Conservation (phyloP, 148 eudicot species). For the Silene uniflora region DNA sequence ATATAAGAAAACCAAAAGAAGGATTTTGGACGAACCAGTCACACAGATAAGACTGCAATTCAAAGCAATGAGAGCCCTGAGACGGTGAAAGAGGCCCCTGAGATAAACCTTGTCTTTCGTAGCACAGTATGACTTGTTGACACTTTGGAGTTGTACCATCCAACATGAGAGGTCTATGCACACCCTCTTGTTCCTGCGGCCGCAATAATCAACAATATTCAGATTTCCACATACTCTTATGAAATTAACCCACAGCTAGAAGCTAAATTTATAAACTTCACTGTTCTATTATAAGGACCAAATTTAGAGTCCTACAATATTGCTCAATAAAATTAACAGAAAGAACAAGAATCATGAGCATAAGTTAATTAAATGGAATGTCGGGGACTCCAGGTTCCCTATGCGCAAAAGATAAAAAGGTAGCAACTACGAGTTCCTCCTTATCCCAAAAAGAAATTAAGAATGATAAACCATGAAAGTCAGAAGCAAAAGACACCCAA, state of each 20-base stretch:
- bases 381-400: too few species aligned
- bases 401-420: too few species aligned
- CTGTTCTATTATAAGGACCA: neutral
- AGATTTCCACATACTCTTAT: neutral
- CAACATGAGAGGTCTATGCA: slow-evolving; percentile 94
- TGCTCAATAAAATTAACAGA: neutral
- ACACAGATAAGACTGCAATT: slow-evolving; percentile 86
- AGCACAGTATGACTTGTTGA: slow-evolving; percentile 61
- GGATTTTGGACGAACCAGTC: slow-evolving; percentile 43
- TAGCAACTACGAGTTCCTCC: too few species aligned
- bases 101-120: slow-evolving; percentile 76
- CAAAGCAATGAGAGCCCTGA: slow-evolving; percentile 87
- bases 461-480: too few species aligned
- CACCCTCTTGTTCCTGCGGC: slow-evolving; percentile 80
- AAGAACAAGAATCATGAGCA: too few species aligned
- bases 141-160: slow-evolving; percentile 88
- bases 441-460: too few species aligned
- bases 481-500: neutral
- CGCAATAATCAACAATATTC: slow-evolving; percentile 12
- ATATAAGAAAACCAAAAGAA: neutral
- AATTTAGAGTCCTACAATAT: neutral
- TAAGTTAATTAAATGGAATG: too few species aligned
- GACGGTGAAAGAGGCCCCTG: slow-evolving; percentile 82
- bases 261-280: neutral
- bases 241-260: neutral